A percentile compares a stretch with the other conserved stretches of the same genome.
Conservation (phyloP, 139 green algal species). For the Deuterostichococcus epilithicus region DNA sequence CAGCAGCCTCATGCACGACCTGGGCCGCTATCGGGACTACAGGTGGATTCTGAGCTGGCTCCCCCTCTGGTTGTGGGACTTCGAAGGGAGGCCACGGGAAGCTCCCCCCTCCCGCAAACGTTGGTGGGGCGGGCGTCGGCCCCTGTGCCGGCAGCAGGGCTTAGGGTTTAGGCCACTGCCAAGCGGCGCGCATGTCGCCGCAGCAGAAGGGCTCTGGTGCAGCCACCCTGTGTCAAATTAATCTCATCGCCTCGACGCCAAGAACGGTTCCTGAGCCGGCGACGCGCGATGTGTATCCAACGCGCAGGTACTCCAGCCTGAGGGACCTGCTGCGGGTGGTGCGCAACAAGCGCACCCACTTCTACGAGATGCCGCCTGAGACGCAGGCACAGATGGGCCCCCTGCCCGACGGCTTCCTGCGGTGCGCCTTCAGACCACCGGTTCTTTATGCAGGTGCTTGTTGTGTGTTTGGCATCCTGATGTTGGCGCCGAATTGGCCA, state of each 20-base stretch:
- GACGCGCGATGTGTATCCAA: too few relatives aligned
- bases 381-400: conserved; percentile 68
- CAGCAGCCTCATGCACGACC: conserved; percentile 73
- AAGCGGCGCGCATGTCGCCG: too few relatives aligned
- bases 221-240: not conserved
- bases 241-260: not conserved
- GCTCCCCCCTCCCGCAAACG: too few relatives aligned
- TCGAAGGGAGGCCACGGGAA: too few relatives aligned
- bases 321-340: conserved; percentile 96
- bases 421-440: not conserved
- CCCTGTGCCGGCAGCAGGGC: too few relatives aligned
- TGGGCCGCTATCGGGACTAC: conserved; percentile 71
- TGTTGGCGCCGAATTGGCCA: too few relatives aligned
- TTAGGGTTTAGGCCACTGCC: too few relatives aligned
- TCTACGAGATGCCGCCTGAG: conserved; percentile 79
- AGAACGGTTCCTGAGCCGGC: too few relatives aligned
- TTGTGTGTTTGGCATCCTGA: too few relatives aligned
- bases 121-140: too few relatives aligned
- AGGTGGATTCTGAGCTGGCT: conserved; percentile 18
- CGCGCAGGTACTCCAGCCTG: conserved; percentile 63
- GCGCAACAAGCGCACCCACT: conserved; percentile 98
- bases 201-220: not conserved
- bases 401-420: conserved; percentile 64
- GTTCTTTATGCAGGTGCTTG: conserved; percentile 11
- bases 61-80: too few relatives aligned